Evolutionary conservation across 768 basidiomycete species (phyloP), one percentile per base, ranked within the genome.

Genomic region (Fistulinella prunicolor): DNA sequence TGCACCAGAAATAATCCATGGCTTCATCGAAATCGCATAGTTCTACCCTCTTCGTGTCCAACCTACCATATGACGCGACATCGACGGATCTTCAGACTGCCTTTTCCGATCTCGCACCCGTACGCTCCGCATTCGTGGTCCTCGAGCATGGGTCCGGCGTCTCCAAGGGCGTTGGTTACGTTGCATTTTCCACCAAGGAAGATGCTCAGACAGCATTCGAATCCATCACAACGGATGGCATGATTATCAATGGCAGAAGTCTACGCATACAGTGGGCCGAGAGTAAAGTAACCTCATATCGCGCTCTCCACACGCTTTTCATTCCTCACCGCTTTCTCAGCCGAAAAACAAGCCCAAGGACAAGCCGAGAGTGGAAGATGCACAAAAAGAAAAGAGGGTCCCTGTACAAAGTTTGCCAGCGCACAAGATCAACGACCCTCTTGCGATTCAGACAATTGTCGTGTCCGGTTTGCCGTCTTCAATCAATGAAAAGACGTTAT

Each of bases 101-200:
- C 19, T 96, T 97, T 73, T 97, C 94, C 7, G 92, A 94, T 66
- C 81, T 96, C 54, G 96, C 93, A 1, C 96, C 96, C 23, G 89
- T 99, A 14, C 81, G 93, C 30, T 85, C 87, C 17, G 94, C 94
- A 0, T 98, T 99, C 60, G 85, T 99, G 7, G 96, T 97, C 17
- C 81, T 83, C 12, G 86, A 94, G 46, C 82, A 79, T 8, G 85
- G 78, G 28, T 79, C 81, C 1, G 82, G 83, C 16, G 70, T 80
- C 5, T 94, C 92, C 1, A 96, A 97, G 64, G 95, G 95, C 54
- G 94, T 98, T 19, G 96, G 96, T 51, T 98, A 96, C 63, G 91
- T 97, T 53, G 86, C 91, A 1, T 98, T 95, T 67, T 83, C 93
- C 1, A 75, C 92, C 47, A 81, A 78, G 47, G 90, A 96, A 59